Conservation (phyloP, 331 rosid species). For the Pyracantha coccinea region DNA sequence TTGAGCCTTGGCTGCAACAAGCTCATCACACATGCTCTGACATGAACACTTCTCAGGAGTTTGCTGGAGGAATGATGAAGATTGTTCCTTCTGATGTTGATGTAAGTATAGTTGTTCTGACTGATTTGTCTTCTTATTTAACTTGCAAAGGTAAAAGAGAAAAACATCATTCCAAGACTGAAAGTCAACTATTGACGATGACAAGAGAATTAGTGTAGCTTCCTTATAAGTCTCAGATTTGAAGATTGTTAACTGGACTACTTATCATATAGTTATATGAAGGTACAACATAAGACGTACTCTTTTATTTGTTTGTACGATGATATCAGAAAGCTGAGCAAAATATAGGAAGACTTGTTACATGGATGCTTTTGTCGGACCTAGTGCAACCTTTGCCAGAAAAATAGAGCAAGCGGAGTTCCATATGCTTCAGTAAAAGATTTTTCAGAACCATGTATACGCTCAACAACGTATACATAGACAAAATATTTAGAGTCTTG, state of each 20-base stretch:
- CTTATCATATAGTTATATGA: background rate
- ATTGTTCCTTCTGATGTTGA: slow-evolving; percentile 90
- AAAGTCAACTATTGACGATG: background rate
- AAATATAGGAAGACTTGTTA: too few species aligned
- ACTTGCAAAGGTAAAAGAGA: background rate
- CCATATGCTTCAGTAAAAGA: background rate
- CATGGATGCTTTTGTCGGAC: too few species aligned
- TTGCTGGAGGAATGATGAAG: slow-evolving; percentile 88
- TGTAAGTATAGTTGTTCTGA: slow-evolving; percentile 47
- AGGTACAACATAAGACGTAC: too few species aligned
- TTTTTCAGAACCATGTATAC: background rate
- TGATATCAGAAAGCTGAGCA: too few species aligned
- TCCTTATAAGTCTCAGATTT: background rate
- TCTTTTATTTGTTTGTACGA: too few species aligned
- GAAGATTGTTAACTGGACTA: background rate
- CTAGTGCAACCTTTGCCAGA: background rate
- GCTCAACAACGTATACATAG: background rate
- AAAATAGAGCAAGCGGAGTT: background rate
- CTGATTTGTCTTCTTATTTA: background rate
- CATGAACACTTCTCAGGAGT: slow-evolving; percentile 56
- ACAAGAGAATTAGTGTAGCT: background rate
- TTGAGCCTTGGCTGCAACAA: slow-evolving; percentile 50
- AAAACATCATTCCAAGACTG: background rate
- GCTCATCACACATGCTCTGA: slow-evolving; percentile 54
- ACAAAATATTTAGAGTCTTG: too few species aligned